Evolutionary conservation across 2,329 filamentous ascomycete genomes (phyloP).

Genomic region (Fusarium clavum): DNA sequence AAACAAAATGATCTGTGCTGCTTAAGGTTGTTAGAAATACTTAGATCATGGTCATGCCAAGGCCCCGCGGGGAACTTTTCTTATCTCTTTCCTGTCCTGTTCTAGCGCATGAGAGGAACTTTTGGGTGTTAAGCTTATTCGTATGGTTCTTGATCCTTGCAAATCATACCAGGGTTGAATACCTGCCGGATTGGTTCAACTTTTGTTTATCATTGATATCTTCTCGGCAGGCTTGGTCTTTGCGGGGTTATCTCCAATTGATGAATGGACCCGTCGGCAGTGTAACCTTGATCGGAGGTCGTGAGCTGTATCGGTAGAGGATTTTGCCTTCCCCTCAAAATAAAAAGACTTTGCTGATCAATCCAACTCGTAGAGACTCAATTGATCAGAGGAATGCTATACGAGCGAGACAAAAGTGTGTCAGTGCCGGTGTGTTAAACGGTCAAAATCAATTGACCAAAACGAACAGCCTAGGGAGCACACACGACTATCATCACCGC

Average conservation of each 20-base stretch:
- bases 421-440: too few species aligned
- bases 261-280: neutral
- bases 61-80: neutral
- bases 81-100: constrained; percentile 16
- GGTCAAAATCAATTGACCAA: too few species aligned
- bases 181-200: constrained; percentile 32
- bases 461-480: too few species aligned
- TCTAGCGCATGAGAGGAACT: constrained; percentile 27
- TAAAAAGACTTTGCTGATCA: too few species aligned
- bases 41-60: neutral
- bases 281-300: constrained; percentile 9
- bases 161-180: neutral
- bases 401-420: too few species aligned
- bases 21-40: too few species aligned
- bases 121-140: constrained; percentile 40
- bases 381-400: too few species aligned
- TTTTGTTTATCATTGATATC: constrained; percentile 1
- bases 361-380: too few species aligned
- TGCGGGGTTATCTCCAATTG: constrained; percentile 3
- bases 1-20: too few species aligned
- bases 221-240: neutral
- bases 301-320: neutral
- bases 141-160: constrained; percentile 29
- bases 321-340: neutral
- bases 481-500: neutral